These are phyloP conservation scores for Peronospora destructor DNA, from an alignment of 352 stramenopile genomes.

Conservation along the genomic window DNA sequence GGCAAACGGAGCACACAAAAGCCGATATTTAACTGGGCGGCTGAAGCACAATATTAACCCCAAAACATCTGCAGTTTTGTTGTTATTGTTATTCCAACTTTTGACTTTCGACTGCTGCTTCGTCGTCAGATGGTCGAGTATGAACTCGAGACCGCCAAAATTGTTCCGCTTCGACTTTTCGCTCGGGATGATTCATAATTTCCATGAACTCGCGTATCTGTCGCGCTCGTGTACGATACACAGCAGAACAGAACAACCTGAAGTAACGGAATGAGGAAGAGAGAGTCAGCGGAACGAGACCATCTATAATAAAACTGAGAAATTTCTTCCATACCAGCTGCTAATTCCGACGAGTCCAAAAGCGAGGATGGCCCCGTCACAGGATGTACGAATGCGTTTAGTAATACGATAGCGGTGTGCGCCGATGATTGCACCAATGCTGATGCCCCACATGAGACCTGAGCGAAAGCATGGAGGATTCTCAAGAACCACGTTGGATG, in stretches of 20 bases:
- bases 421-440: slow-evolving; percentile 48
- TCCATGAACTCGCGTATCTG: slow-evolving; percentile 81
- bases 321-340: slow-evolving; percentile 37
- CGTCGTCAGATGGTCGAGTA: slow-evolving; percentile 12
- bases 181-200: slow-evolving; percentile 74
- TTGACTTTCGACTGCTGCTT: slow-evolving; percentile 3
- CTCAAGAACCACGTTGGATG: slow-evolving; percentile 39
- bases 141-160: slow-evolving; percentile 63
- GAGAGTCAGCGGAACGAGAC: not conserved
- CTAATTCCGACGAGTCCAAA: slow-evolving; percentile 49
- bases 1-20: slow-evolving; percentile 17
- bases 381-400: slow-evolving; percentile 45
- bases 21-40: slow-evolving; percentile 32
- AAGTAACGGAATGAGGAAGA: not conserved
- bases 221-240: slow-evolving; percentile 40
- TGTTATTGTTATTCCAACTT: too few species aligned
- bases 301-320: not conserved
- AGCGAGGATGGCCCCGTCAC: slow-evolving; percentile 57
- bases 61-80: slow-evolving; percentile 16
- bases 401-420: slow-evolving; percentile 63
- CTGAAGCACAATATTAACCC: slow-evolving; percentile 25
- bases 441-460: slow-evolving; percentile 73
- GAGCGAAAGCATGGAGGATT: slow-evolving; percentile 79
- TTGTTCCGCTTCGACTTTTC: slow-evolving; percentile 63
- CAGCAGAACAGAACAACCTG: slow-evolving; percentile 56